A percentile compares a stretch with the other conserved stretches of the same genome.
Evolutionary conservation across 768 basidiomycete species (phyloP).

Genomic region (Phanerodontia chrysosporium): DNA sequence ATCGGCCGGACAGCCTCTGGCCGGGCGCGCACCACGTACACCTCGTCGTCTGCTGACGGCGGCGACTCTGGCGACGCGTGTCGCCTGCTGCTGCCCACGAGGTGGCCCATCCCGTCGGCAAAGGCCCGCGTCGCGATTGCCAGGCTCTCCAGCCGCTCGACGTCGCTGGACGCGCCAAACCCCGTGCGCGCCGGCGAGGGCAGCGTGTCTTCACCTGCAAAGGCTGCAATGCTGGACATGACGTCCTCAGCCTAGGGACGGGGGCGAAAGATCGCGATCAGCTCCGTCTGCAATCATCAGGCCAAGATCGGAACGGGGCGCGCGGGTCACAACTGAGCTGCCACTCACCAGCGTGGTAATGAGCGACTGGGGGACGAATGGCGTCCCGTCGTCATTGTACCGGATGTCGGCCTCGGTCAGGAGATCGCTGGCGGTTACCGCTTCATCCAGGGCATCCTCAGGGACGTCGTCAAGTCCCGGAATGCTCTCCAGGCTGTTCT

Average conservation of each 20-base stretch:
- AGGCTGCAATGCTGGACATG: not conserved
- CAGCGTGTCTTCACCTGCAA: not conserved
- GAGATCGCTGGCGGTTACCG: not conserved
- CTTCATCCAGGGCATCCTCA: not conserved
- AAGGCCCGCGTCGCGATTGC: not conserved
- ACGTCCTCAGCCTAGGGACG: not conserved
- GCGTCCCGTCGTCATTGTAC: not conserved
- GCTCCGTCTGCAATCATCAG: not conserved
- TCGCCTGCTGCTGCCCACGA: not conserved
- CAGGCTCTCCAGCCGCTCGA: not conserved
- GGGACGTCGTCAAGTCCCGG: not conserved
- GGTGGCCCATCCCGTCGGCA: not conserved
- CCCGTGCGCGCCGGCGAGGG: not conserved
- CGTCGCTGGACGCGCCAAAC: not conserved
- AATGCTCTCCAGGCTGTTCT: not conserved
- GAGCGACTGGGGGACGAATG: not conserved
- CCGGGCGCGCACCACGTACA: not conserved
- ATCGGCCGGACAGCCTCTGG: not conserved
- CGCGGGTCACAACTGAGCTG: not conserved
- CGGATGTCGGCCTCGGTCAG: not conserved
- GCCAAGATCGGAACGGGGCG: not conserved
- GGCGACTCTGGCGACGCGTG: not conserved
- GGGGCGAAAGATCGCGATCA: not conserved
- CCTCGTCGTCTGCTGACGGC: not conserved
- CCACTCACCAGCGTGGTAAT: not conserved